phyloP scores from a whole-genome alignment of 768 basidiomycete species.

The Agrocybe pediades region DNA sequence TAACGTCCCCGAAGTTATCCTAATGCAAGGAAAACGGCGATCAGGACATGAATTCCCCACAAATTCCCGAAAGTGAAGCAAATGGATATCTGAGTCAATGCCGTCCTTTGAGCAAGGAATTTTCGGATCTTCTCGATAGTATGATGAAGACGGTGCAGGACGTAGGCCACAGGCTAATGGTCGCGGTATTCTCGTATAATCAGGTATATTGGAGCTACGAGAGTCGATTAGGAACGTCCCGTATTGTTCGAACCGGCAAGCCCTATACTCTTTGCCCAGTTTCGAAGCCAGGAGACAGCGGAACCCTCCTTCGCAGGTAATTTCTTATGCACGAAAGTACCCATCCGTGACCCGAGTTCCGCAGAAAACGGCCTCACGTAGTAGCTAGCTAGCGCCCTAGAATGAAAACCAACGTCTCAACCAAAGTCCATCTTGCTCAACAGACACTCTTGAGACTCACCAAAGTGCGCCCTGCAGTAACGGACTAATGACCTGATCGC shows the following conservation, averaged over 20 bases:
- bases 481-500: slow-evolving; percentile 72
- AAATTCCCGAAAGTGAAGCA: too few relatives aligned
- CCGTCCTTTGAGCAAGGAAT: too few relatives aligned
- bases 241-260: background rate
- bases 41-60: too few relatives aligned
- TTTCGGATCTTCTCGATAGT: too few relatives aligned
- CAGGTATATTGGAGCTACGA: background rate
- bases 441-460: slow-evolving; percentile 37
- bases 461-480: slow-evolving; percentile 68
- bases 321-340: slow-evolving; percentile 26
- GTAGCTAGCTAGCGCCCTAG: slow-evolving; percentile 47
- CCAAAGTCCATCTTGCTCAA: background rate
- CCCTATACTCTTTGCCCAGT: slow-evolving; percentile 33
- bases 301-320: slow-evolving; percentile 38
- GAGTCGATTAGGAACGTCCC: background rate
- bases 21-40: too few relatives aligned
- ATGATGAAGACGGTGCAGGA: too few relatives aligned
- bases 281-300: slow-evolving; percentile 43
- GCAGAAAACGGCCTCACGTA: slow-evolving; percentile 43
- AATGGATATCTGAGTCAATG: too few relatives aligned
- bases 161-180: too few relatives aligned
- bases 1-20: too few relatives aligned
- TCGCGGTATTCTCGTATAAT: too few relatives aligned
- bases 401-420: background rate
- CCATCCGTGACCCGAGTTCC: slow-evolving; percentile 35